phyloP scores from a whole-genome alignment of 768 basidiomycete genomes.

The Podaxis sp. region DNA sequence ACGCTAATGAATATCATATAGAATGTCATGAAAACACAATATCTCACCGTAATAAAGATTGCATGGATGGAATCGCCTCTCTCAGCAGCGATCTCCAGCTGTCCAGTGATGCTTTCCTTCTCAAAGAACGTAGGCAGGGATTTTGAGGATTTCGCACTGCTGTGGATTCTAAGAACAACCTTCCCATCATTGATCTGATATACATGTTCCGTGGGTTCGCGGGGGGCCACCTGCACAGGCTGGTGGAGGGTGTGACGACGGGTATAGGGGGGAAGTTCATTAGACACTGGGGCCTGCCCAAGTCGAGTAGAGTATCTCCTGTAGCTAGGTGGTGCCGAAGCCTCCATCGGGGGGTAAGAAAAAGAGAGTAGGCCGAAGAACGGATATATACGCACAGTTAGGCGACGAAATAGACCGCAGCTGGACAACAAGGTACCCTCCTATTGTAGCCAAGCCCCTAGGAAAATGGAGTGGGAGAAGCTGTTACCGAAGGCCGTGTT shows the following conservation, averaged over 20 bases:
- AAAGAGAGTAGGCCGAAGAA: constrained; percentile 10
- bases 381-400: constrained; percentile 14
- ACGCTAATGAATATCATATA: background rate
- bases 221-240: constrained; percentile 32
- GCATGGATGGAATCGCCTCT: constrained; percentile 54
- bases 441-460: constrained; percentile 27
- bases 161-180: constrained; percentile 44
- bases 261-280: constrained; percentile 49
- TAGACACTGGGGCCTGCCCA: constrained; percentile 50
- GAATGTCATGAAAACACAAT: background rate
- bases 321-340: constrained; percentile 49
- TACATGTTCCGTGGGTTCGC: constrained; percentile 50
- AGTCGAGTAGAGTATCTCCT: constrained; percentile 48
- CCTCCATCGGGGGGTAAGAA: constrained; percentile 39
- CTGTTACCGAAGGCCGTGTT: background rate
- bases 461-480: constrained; percentile 15
- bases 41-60: constrained; percentile 41
- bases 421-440: constrained; percentile 30
- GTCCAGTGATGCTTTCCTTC: constrained; percentile 52
- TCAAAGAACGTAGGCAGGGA: constrained; percentile 54
- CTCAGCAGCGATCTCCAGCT: constrained; percentile 46
- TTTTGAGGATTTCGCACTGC: constrained; percentile 52
- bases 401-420: constrained; percentile 12
- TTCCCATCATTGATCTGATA: constrained; percentile 43
- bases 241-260: constrained; percentile 45